phyloP scores from a whole-genome alignment of 345 rosid genomes.

The Boechera retrofracta region DNA sequence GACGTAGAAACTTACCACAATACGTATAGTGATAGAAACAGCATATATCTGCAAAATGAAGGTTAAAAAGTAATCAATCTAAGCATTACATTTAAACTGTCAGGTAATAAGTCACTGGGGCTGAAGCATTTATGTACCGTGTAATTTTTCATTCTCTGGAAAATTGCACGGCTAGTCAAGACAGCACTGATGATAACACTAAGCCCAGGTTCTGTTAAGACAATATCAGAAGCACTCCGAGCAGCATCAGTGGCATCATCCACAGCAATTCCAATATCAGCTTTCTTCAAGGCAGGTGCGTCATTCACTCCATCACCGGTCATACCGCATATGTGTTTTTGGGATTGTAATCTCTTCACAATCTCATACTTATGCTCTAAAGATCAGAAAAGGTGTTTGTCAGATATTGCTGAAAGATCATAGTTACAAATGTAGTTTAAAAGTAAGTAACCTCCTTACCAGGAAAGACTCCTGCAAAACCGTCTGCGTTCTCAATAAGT shows the following conservation, averaged over 20 bases:
- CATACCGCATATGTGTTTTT: slow-evolving; percentile 67
- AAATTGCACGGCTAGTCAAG: slow-evolving; percentile 68
- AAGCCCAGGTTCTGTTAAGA: slow-evolving; percentile 66
- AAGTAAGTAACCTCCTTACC: slow-evolving; percentile 25
- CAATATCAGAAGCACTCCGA: slow-evolving; percentile 67
- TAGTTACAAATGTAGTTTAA: slow-evolving; percentile 17
- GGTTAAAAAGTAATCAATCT: neutral
- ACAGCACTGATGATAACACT: slow-evolving; percentile 70
- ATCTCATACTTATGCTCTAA: slow-evolving; percentile 68
- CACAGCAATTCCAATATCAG: slow-evolving; percentile 72
- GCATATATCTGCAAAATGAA: slow-evolving; percentile 59
- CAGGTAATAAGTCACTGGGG: slow-evolving; percentile 7
- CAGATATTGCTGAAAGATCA: neutral
- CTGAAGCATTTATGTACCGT: slow-evolving; percentile 45
- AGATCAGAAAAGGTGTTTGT: neutral
- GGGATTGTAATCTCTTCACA: slow-evolving; percentile 55
- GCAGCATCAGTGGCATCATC: slow-evolving; percentile 76
- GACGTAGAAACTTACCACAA: slow-evolving; percentile 54
- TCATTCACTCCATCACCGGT: slow-evolving; percentile 75
- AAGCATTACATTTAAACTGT: slow-evolving; percentile 1
- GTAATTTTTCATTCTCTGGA: slow-evolving; percentile 74
- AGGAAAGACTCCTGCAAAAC: slow-evolving; percentile 75
- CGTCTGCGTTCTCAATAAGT: slow-evolving; percentile 54
- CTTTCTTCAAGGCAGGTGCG: slow-evolving; percentile 67
- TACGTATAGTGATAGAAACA: slow-evolving; percentile 70